These are phyloP conservation scores for Cystoderma amianthinum DNA, from an alignment of 768 basidiomycete species.

Conservation along the genomic window DNA sequence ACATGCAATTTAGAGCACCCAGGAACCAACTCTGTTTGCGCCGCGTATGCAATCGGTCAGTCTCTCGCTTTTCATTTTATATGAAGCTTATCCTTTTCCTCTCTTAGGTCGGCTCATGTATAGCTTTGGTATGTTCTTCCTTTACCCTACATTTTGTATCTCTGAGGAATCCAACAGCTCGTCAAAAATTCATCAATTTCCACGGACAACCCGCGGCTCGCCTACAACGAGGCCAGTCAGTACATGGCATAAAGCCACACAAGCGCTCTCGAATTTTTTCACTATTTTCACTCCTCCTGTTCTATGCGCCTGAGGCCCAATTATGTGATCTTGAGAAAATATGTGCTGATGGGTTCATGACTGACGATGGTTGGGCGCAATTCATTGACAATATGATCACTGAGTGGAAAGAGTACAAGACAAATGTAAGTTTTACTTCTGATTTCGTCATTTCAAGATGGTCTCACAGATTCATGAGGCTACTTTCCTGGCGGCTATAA, in stretches of 20 bases:
- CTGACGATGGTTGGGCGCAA: constrained; percentile 31
- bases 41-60: constrained; percentile 19
- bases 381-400: constrained; percentile 35
- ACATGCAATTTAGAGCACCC: constrained; percentile 16
- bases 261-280: constrained; percentile 30
- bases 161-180: background rate
- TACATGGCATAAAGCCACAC: constrained; percentile 18
- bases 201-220: constrained; percentile 22
- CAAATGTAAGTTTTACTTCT: constrained; percentile 32
- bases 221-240: constrained; percentile 33
- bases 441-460: background rate
- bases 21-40: constrained; percentile 13
- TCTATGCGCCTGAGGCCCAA: constrained; percentile 42
- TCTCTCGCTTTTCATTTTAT: background rate
- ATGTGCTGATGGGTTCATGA: constrained; percentile 40
- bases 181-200: background rate
- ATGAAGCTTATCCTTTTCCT: background rate
- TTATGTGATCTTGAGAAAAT: constrained; percentile 36
- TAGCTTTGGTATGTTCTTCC: constrained; percentile 26
- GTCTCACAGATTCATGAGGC: background rate
- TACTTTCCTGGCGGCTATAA: background rate
- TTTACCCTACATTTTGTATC: background rate
- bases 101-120: constrained; percentile 34
- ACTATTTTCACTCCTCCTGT: constrained; percentile 34
- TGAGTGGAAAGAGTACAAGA: constrained; percentile 46